Conservation (phyloP, 108 stramenopile genomes). For the Pseudonitzschia multistriata region DNA sequence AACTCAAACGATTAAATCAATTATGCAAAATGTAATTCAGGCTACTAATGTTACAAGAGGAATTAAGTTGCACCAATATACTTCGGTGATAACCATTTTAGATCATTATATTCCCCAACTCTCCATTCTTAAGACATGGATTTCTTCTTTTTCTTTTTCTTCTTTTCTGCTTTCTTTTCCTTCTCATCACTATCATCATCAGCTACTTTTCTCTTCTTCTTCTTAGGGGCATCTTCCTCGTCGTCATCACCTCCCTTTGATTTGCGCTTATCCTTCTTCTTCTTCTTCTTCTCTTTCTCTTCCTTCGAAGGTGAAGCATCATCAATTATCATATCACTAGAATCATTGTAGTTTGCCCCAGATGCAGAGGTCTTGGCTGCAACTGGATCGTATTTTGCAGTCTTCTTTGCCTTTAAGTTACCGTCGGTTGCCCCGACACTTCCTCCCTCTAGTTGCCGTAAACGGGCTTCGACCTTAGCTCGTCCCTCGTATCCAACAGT, state of each 20-base stretch:
- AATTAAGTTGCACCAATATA: not conserved
- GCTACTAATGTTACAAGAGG: slow-evolving; percentile 10
- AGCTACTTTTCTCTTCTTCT: slow-evolving; percentile 58
- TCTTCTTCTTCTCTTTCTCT: slow-evolving; percentile 65
- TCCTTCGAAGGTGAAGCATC: slow-evolving; percentile 29
- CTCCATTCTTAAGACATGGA: slow-evolving; percentile 22
- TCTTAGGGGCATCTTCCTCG: slow-evolving; percentile 42
- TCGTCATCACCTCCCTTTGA: slow-evolving; percentile 49
- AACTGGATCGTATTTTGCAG: slow-evolving; percentile 70
- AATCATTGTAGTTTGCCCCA: slow-evolving; percentile 79
- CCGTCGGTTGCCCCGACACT: slow-evolving; percentile 72
- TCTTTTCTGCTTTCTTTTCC: slow-evolving; percentile 28
- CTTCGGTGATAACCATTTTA: not conserved
- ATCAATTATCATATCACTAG: slow-evolving; percentile 85
- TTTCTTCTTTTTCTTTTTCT: slow-evolving; percentile 30
- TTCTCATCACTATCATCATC: slow-evolving; percentile 52
- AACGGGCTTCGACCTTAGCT: slow-evolving; percentile 95
- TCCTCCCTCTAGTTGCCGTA: slow-evolving; percentile 96
- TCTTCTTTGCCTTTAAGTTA: slow-evolving; percentile 68
- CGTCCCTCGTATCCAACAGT: slow-evolving; percentile 95
- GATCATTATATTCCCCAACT: not conserved
- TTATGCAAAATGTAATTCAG: not conserved
- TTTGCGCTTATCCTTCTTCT: slow-evolving; percentile 75
- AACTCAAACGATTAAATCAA: not conserved
- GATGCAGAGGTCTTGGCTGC: slow-evolving; percentile 75